Conservation (phyloP, 495 filamentous ascomycete genomes). For the Cercophora scortea region DNA sequence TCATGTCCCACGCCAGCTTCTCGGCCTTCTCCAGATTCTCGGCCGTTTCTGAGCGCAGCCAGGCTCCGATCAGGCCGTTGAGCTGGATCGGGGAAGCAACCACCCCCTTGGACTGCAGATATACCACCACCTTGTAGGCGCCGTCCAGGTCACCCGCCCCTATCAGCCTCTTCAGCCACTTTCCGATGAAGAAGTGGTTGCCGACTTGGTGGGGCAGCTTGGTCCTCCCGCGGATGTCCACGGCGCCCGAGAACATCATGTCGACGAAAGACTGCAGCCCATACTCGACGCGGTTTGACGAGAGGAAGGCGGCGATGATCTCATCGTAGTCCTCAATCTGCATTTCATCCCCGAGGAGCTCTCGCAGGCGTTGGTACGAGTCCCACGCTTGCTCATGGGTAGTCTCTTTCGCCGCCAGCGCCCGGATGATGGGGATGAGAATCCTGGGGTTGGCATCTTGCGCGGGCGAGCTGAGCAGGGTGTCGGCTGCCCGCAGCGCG, state of each 20-base stretch:
- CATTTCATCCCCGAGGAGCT: conserved; percentile 52
- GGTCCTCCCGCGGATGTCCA: conserved; percentile 34
- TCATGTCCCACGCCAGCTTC: conserved; percentile 68
- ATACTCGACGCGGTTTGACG: conserved; percentile 48
- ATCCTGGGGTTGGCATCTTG: conserved; percentile 45
- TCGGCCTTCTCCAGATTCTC: conserved; percentile 55
- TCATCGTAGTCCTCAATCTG: conserved; percentile 68
- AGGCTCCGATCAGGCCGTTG: conserved; percentile 69
- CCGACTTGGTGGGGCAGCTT: conserved; percentile 53
- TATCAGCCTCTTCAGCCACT: conserved; percentile 74
- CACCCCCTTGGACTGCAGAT: conserved; percentile 60
- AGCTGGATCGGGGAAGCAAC: conserved; percentile 59
- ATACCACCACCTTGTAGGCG: conserved; percentile 56
- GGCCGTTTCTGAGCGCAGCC: conserved; percentile 53
- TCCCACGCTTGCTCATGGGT: conserved; percentile 53
- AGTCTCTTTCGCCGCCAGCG: conserved; percentile 26
- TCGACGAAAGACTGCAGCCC: conserved; percentile 71
- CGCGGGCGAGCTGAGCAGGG: conserved; percentile 42
- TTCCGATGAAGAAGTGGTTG: conserved; percentile 74
- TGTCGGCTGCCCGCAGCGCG: conserved; percentile 55
- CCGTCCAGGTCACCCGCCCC: conserved; percentile 62
- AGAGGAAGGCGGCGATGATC: conserved; percentile 55
- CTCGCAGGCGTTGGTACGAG: conserved; percentile 54
- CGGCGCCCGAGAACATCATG: conserved; percentile 64
- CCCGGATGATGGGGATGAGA: conserved; percentile 58